Evolutionary conservation across 2,329 filamentous ascomycete species (phyloP).

Genomic region (Fusarium oligoseptatum): DNA sequence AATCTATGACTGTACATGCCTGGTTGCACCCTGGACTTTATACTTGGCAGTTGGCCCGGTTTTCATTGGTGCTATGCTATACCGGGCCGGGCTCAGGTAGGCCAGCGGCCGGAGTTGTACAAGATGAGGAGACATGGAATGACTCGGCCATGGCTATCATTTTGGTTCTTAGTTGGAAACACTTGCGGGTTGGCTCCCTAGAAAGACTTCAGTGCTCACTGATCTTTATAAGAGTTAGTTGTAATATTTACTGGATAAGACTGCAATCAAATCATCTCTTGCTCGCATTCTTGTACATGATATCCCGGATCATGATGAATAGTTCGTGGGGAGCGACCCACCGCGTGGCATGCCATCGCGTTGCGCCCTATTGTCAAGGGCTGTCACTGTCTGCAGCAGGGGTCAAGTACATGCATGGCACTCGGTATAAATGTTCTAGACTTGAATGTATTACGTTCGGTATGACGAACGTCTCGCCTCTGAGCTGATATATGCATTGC

Average conservation of each 20-base stretch:
- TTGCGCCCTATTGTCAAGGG: background rate
- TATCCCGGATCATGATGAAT: background rate
- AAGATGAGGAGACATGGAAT: background rate
- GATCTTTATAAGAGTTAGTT: rapidly evolving
- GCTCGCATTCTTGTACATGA: background rate
- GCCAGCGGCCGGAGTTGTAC: background rate
- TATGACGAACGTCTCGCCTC: background rate
- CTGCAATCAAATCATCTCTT: background rate
- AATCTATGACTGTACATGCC: background rate
- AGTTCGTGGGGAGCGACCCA: background rate
- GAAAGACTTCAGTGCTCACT: background rate
- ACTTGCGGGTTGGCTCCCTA: background rate
- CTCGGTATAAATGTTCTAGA: background rate
- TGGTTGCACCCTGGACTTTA: background rate
- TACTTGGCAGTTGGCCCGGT: background rate
- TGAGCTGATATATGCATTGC: background rate
- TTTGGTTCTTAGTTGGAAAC: background rate
- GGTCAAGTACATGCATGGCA: background rate
- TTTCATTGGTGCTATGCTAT: background rate
- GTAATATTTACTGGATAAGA: background rate
- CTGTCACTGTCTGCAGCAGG: background rate
- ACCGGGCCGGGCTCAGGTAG: background rate
- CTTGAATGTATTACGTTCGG: background rate
- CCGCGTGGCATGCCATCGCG: background rate
- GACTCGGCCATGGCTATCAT: background rate